Base-by-base conservation (phyloP, 805 yeast genomes). In the Saccharomycopsis capsularis region DNA sequence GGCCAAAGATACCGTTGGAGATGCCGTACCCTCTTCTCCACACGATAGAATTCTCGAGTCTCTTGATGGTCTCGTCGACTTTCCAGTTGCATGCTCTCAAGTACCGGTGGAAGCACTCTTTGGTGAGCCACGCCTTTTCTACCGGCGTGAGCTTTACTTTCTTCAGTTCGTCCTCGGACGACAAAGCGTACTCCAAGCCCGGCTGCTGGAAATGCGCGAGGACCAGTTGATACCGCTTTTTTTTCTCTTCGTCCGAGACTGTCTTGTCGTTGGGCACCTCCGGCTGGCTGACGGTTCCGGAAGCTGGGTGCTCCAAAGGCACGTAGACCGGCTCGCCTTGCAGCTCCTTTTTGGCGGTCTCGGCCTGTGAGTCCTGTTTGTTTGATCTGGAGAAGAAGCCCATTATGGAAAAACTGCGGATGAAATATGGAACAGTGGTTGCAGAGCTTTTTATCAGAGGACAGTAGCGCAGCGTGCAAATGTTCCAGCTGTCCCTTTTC, bases 11-110 rank as follows among this genome's bases (percentile, higher is more conserved):
- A 19, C 56, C 54, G 32, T 53, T 53, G 16, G 50, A 6, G 19
- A 53, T 47, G 7, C 81, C 81, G 57, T 74, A 74, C 16, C 85
- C 91, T 57, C 97, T 79, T 69, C 99, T 79, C 99, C 99, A 93
- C 2, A 86, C 81, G 19, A 93, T 56, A 0, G 98, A 82, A 21
- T 78, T 76, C 56, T 79, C 83, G 9, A 93, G 71, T 60, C 99
- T 77, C 48, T 75, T 74, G 44, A 81, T 81, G 36, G 95, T 85
- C 11, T 82, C 86, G 25, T 73, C 65, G 1, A 73, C 73, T 27
- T 76, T 73, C 99, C 99, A 93, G 63, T 88, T 91, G 22, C 96
- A 85, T 22, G 99, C 99, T 48, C 97, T 76, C 48, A 91, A 68
- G 63, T 93, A 93, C 62, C 99, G 77, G 59, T 88, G 66, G 50